Conservation (phyloP, 2,329 filamentous ascomycete species). For the Fusarium anthophilum region DNA sequence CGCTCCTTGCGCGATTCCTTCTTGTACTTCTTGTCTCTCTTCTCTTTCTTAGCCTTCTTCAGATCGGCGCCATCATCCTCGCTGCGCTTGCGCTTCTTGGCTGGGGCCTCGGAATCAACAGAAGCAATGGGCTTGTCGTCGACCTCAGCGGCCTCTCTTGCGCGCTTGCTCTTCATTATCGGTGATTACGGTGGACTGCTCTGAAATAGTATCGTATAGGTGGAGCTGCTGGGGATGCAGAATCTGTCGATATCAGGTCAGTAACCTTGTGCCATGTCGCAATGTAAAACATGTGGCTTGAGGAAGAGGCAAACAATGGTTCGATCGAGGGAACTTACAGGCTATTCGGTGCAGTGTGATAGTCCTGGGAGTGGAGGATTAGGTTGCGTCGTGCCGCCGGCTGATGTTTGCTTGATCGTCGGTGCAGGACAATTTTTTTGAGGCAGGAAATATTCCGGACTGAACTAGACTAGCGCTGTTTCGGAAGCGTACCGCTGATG, state of each 20-base stretch:
- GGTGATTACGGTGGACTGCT: neutral
- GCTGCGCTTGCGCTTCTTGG: conserved; percentile 51
- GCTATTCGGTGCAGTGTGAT: neutral
- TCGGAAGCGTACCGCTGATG: conserved; percentile 10
- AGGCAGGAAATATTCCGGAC: conserved; percentile 25
- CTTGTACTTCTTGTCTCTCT: conserved; percentile 48
- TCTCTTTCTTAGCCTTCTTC: conserved; percentile 49
- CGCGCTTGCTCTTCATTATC: conserved; percentile 52
- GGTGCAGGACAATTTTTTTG: conserved; percentile 16
- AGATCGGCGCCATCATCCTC: conserved; percentile 40
- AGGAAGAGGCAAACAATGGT: conserved; percentile 11
- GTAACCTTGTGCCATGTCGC: conserved; percentile 6
- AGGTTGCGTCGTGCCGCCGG: neutral
- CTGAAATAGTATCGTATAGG: neutral
- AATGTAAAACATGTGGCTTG: conserved; percentile 22
- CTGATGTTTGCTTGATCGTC: conserved; percentile 13
- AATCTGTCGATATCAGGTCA: conserved; percentile 17
- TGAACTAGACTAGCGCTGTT: conserved; percentile 7
- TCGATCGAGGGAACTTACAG: conserved; percentile 16
- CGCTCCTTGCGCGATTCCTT: conserved; percentile 52
- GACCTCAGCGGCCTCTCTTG: conserved; percentile 46
- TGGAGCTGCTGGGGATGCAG: conserved; percentile 5
- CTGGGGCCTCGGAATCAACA: conserved; percentile 37
- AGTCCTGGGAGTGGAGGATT: neutral
- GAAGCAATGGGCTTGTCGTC: conserved; percentile 41